Base-by-base conservation (phyloP, 805 yeast genomes). In the Aciculoconidium aculeatum region DNA sequence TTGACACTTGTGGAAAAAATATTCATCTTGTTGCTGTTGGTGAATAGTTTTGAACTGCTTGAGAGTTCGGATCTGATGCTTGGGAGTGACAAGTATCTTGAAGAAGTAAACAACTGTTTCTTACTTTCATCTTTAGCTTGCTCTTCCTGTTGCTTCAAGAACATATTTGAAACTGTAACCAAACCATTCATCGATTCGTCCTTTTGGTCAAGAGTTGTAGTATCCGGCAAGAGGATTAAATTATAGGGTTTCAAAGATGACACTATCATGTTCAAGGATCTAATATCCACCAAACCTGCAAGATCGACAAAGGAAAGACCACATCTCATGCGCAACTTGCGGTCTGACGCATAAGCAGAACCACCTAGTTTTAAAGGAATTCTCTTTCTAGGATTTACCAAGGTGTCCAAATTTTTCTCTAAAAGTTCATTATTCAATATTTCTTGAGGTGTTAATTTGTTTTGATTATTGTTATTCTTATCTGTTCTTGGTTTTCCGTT, bases 191-290 rank as follows among this genome's bases (percentile, higher is more conserved):
- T 30, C 18, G 45, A 50, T 3, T 32, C 45, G 13, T 41, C 45
- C 8, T 17, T 25, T 7, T 22, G 39, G 17, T 34, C 39, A 13
- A 23, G 25, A 21, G 44, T 45, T 4, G 70, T 54, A 10, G 56
- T 39, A 36, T 71, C 78, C 13, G 76, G 69, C 3, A 73, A 52
- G 15, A 81, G 51, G 7, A 90, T 58, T 26, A 88, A 63, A 41
- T 78, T 78, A 28, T 76, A 70, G 4, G 97, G 95, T 44, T 83
- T 82, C 31, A 92, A 58, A 2, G 80, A 69, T 13, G 92, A 84
- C 23, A 86, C 65, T 31, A 88, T 82, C 53, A 84, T 75, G 25
- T 77, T 68, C 33, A 85, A 58, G 0, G 98, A 90, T 38, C 96
- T 68, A 39, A 79, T 61, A 49, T 92, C 96, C 0, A 85, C 90